Percentiles rank a stretch among this genome's conserved stretches.
phyloP scores from a whole-genome alignment of 2,329 filamentous ascomycete genomes.

The Podosphaera aphanis region DNA sequence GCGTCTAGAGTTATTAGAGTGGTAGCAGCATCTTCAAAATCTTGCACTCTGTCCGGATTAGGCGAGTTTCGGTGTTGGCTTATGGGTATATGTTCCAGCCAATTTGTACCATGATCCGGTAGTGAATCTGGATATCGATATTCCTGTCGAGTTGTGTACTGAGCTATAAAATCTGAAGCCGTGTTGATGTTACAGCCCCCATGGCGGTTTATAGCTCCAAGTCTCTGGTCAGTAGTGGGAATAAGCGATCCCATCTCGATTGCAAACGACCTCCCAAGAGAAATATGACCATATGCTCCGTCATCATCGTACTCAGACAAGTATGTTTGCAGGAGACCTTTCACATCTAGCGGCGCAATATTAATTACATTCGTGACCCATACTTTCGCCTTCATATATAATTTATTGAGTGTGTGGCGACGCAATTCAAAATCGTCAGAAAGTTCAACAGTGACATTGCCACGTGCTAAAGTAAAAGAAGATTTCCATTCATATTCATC shows the following conservation, averaged over 20 bases:
- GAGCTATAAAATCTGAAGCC: constrained; percentile 84
- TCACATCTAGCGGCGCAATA: constrained; percentile 76
- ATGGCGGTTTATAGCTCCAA: constrained; percentile 58
- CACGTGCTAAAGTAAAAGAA: constrained; percentile 52
- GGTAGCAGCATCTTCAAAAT: constrained; percentile 34
- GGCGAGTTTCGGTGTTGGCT: constrained; percentile 22
- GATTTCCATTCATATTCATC: constrained; percentile 80
- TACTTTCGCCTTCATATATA: constrained; percentile 50
- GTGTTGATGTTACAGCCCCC: constrained; percentile 62
- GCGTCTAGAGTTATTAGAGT: constrained; percentile 51
- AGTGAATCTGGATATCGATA: constrained; percentile 69
- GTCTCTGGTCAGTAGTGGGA: constrained; percentile 62
- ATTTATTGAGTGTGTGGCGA: constrained; percentile 50
- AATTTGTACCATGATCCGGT: constrained; percentile 42
- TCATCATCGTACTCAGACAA: constrained; percentile 88
- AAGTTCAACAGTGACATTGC: constrained; percentile 64
- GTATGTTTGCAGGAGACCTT: constrained; percentile 87
- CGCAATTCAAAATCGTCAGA: constrained; percentile 80
- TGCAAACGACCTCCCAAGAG: constrained; percentile 80
- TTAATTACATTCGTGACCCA: constrained; percentile 70
- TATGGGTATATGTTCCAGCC: constrained; percentile 35
- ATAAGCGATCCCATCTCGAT: constrained; percentile 77
- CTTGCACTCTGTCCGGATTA: constrained; percentile 24
- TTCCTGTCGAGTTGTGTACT: constrained; percentile 90
- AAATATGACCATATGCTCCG: constrained; percentile 72